Evolutionary conservation across 2,329 filamentous ascomycete species (phyloP).

Genomic region (Neonectria ditissima): DNA sequence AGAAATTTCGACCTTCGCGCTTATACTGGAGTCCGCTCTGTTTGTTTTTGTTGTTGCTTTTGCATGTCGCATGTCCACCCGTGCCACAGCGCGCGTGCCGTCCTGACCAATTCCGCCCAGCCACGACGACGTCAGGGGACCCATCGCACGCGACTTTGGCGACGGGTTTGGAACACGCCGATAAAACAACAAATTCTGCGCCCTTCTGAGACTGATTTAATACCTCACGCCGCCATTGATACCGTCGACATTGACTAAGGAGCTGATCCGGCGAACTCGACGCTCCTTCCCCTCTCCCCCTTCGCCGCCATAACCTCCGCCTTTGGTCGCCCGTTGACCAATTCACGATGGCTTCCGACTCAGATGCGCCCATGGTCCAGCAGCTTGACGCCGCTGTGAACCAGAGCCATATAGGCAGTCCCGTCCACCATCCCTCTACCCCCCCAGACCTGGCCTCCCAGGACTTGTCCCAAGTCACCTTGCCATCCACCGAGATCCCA

Average conservation of each 20-base stretch:
- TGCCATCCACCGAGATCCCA: conserved; percentile 69
- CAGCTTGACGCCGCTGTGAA: conserved; percentile 47
- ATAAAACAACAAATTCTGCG: conserved; percentile 22
- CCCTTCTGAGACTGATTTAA: conserved; percentile 4
- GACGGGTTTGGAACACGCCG: conserved; percentile 26
- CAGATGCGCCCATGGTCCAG: conserved; percentile 44
- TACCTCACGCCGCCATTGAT: background rate
- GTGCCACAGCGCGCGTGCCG: conserved; percentile 35
- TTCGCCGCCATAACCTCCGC: conserved; percentile 4
- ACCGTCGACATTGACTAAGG: conserved; percentile 7
- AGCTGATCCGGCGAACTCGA: conserved; percentile 29
- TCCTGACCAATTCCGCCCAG: conserved; percentile 40
- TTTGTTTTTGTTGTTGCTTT: conserved; percentile 30
- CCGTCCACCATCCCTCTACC: conserved; percentile 48
- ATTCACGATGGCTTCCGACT: conserved; percentile 53
- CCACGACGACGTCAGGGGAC: conserved; percentile 36
- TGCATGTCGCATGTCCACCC: conserved; percentile 26
- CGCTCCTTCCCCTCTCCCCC: conserved; percentile 19
- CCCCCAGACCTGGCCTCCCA: conserved; percentile 47
- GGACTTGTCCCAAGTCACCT: conserved; percentile 62
- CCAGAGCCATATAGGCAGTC: conserved; percentile 50
- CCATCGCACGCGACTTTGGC: conserved; percentile 33
- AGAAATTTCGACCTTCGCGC: background rate
- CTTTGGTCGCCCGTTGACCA: conserved; percentile 16
- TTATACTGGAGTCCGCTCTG: background rate